phyloP scores from a whole-genome alignment of 2,329 filamentous ascomycete species.

The Dactylellina leptospora region DNA sequence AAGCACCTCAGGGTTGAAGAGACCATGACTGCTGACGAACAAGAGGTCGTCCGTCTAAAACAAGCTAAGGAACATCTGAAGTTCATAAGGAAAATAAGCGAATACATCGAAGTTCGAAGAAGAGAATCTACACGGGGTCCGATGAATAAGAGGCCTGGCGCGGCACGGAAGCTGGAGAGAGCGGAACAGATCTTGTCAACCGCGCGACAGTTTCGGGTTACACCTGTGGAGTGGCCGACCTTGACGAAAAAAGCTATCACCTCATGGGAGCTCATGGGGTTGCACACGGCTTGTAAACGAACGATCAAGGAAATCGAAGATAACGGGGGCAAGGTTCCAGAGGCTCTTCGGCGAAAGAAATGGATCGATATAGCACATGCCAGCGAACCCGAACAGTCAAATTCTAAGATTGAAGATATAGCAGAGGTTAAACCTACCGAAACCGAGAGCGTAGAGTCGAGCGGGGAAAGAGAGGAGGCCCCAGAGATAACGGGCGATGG shows the following conservation, averaged over 20 bases:
- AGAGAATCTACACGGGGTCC: constrained; percentile 3
- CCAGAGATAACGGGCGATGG: too few species aligned
- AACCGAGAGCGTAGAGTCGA: neutral
- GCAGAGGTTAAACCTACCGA: neutral
- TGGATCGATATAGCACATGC: neutral
- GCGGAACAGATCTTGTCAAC: constrained; percentile 8
- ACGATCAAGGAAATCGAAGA: constrained; percentile 9
- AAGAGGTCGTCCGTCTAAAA: neutral
- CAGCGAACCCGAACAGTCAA: neutral
- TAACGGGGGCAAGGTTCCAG: constrained; percentile 2
- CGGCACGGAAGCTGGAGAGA: neutral
- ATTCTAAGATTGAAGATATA: too few species aligned
- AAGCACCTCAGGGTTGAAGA: constrained; percentile 16
- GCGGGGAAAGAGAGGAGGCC: neutral
- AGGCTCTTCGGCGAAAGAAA: neutral
- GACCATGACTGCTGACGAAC: constrained; percentile 13
- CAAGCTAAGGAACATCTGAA: constrained; percentile 10
- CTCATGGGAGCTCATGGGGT: neutral
- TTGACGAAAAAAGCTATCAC: constrained; percentile 37
- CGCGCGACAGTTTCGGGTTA: constrained; percentile 14
- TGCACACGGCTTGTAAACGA: constrained; percentile 19
- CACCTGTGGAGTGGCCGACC: constrained; percentile 25
- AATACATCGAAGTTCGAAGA: constrained; percentile 4
- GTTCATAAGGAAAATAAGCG: constrained; percentile 12
- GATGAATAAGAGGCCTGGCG: neutral